Evolutionary conservation across 192 early-diverging fungal species (phyloP).

Genomic region (Podila horticola): DNA sequence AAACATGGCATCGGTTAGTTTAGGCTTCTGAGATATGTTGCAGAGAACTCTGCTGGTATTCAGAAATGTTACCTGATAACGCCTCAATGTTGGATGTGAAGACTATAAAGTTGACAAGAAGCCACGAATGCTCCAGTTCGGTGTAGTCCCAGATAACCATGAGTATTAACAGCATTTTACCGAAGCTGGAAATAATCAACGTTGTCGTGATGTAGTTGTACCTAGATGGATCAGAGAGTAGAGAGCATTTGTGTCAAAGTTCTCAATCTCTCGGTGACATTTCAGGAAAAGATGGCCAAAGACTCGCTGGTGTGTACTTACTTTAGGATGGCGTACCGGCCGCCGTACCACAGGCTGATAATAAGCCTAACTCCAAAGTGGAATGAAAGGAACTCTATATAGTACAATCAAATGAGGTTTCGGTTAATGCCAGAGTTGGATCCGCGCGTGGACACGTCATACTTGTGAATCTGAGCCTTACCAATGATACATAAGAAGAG

Average conservation of each 20-base stretch:
- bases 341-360: slow-evolving; percentile 56
- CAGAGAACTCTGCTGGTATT: too few species aligned
- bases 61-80: slow-evolving; percentile 51
- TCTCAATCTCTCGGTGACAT: neutral
- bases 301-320: slow-evolving; percentile 10
- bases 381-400: slow-evolving; percentile 66
- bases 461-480: slow-evolving; percentile 23
- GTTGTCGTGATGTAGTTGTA: slow-evolving; percentile 76
- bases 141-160: slow-evolving; percentile 95
- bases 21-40: too few species aligned
- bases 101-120: slow-evolving; percentile 75
- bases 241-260: neutral
- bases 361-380: slow-evolving; percentile 65
- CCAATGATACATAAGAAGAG: slow-evolving; percentile 75
- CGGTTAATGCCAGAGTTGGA: neutral
- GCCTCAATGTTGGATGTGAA: slow-evolving; percentile 82
- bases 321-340: slow-evolving; percentile 55
- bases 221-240: slow-evolving; percentile 24
- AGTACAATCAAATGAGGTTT: neutral
- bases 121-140: slow-evolving; percentile 82
- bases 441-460: neutral
- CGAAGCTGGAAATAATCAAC: slow-evolving; percentile 86
- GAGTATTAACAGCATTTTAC: slow-evolving; percentile 85
- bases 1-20: neutral
- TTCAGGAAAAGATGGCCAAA: neutral